Evolutionary conservation across 352 stramenopile genomes (phyloP).

Genomic region (Halophytophthora batemanensis): DNA sequence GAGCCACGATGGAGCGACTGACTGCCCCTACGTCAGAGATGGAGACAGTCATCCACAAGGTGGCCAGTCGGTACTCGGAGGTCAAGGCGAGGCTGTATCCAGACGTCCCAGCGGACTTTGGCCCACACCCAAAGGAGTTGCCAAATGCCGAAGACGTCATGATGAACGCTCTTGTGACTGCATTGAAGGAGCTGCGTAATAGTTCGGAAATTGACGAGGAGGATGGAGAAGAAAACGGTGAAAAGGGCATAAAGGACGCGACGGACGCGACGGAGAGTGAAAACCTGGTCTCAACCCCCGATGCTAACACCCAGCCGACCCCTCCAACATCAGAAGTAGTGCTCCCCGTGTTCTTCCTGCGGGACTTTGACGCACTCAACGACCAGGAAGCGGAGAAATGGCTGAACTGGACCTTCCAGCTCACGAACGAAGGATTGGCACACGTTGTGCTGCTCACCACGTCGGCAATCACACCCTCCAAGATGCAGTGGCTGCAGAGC

Average conservation of each 20-base stretch:
- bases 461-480: conserved; percentile 38
- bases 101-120: conserved; percentile 41
- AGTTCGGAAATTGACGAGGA: neutral
- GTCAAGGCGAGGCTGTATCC: conserved; percentile 42
- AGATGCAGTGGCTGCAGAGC: conserved; percentile 36
- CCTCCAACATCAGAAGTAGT: neutral
- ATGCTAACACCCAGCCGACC: no score
- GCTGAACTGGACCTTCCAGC: conserved; percentile 49
- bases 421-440: conserved; percentile 42
- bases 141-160: conserved; percentile 17
- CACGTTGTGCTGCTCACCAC: conserved; percentile 56
- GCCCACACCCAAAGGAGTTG: conserved; percentile 19
- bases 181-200: conserved; percentile 15
- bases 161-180: conserved; percentile 23
- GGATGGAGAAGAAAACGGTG: neutral
- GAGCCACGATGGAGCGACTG: conserved; percentile 30
- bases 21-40: conserved; percentile 17
- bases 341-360: conserved; percentile 52
- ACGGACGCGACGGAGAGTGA: neutral
- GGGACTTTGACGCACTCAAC: conserved; percentile 46
- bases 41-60: conserved; percentile 19
- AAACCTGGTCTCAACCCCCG: neutral
- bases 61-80: conserved; percentile 36
- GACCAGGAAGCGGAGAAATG: conserved; percentile 29
- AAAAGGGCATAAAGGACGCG: neutral